Conservation (phyloP, 2,329 filamentous ascomycete genomes). For the Hymenoscyphus occultus region DNA sequence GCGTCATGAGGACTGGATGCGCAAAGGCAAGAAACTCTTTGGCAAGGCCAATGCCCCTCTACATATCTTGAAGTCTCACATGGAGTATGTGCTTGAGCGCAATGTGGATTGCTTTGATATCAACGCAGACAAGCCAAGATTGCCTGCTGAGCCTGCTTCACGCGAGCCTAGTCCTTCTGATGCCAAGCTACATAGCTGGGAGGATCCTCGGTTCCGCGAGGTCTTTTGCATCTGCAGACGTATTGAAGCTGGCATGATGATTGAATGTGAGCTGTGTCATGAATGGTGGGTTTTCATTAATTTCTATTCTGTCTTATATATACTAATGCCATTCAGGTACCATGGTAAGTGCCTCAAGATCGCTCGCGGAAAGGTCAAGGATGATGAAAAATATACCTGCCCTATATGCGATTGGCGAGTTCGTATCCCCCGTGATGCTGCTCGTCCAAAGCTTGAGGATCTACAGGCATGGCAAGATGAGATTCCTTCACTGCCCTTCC, state of each 20-base stretch:
- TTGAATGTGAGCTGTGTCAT: conserved; percentile 96
- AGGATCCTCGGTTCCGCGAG: conserved; percentile 64
- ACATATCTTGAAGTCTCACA: conserved; percentile 91
- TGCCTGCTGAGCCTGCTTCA: conserved; percentile 88
- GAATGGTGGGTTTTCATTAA: conserved; percentile 69
- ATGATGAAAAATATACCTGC: conserved; percentile 97
- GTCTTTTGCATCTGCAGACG: conserved; percentile 97
- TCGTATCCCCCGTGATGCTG: conserved; percentile 93
- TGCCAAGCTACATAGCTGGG: conserved; percentile 52
- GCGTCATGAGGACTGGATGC: conserved; percentile 98
- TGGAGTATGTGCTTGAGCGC: conserved; percentile 87
- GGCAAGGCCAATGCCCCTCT: conserved; percentile 96
- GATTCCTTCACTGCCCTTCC: conserved; percentile 78
- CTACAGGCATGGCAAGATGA: conserved; percentile 81
- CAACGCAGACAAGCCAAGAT: conserved; percentile 75
- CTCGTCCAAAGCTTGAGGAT: conserved; percentile 91
- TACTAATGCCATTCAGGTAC: conserved; percentile 58
- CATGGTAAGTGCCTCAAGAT: conserved; percentile 98
- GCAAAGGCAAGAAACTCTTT: conserved; percentile 94
- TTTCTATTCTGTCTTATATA: neutral
- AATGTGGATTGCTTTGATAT: conserved; percentile 92
- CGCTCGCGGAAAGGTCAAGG: conserved; percentile 94
- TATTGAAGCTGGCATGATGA: conserved; percentile 97
- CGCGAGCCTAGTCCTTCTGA: conserved; percentile 67
- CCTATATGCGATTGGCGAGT: conserved; percentile 97